Evolutionary conservation across 345 rosid species (phyloP).

Genomic region (Brassica incana): DNA sequence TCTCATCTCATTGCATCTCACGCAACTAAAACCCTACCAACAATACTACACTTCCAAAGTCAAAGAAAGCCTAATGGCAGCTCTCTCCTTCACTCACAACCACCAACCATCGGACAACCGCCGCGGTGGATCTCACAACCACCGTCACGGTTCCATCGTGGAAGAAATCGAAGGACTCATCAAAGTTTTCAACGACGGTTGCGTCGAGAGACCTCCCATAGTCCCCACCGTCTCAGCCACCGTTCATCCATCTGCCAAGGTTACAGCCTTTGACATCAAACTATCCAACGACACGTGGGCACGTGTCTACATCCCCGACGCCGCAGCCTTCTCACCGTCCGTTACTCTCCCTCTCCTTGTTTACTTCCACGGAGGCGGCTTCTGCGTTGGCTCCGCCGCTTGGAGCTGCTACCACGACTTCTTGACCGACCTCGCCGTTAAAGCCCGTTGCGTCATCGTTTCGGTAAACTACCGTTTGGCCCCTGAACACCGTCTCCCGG

Average conservation of each 20-base stretch:
- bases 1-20: slow-evolving; percentile 19
- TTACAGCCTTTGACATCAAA: slow-evolving; percentile 39
- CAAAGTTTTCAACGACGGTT: slow-evolving; percentile 63
- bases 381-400: slow-evolving; percentile 65
- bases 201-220: slow-evolving; percentile 58
- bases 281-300: slow-evolving; percentile 39
- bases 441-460: slow-evolving; percentile 48
- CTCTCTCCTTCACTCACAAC: slow-evolving; percentile 44
- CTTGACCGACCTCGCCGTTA: slow-evolving; percentile 49
- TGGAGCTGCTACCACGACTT: slow-evolving; percentile 72
- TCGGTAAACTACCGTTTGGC: slow-evolving; percentile 62
- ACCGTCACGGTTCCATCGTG: slow-evolving; percentile 45
- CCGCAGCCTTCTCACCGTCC: slow-evolving; percentile 19
- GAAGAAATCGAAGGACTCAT: slow-evolving; percentile 74
- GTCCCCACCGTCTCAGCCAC: slow-evolving; percentile 53
- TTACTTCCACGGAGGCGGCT: slow-evolving; percentile 79
- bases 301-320: slow-evolving; percentile 45
- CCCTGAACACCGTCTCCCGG: slow-evolving; percentile 66
- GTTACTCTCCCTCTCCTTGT: slow-evolving; percentile 57
- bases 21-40: slow-evolving; percentile 13
- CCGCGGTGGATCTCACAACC: slow-evolving; percentile 37
- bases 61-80: slow-evolving; percentile 43
- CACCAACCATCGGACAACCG: slow-evolving; percentile 34
- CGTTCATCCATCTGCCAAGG: slow-evolving; percentile 34
- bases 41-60: slow-evolving; percentile 8